Evolutionary conservation across 2,329 filamentous ascomycete genomes (phyloP).

Genomic region (Sordariomycetes sp.): DNA sequence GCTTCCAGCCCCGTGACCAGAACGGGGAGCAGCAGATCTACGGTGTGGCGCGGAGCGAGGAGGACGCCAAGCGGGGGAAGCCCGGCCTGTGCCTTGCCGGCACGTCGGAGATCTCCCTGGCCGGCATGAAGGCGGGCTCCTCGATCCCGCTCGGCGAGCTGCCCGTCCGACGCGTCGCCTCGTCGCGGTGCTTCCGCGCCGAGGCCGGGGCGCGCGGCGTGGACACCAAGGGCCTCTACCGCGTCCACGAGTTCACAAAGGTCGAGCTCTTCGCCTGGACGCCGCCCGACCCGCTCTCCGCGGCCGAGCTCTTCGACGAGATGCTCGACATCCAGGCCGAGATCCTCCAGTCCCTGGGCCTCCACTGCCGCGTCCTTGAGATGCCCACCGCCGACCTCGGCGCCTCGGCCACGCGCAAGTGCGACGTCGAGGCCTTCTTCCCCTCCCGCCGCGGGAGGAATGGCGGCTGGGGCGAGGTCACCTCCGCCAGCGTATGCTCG

Average conservation of each 20-base stretch:
- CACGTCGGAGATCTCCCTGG: slow-evolving; percentile 90
- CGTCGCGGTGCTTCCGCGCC: slow-evolving; percentile 88
- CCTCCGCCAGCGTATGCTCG: slow-evolving; percentile 80
- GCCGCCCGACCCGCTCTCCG: slow-evolving; percentile 35
- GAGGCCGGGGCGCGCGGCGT: slow-evolving; percentile 85
- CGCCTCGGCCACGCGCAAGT: slow-evolving; percentile 75
- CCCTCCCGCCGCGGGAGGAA: slow-evolving; percentile 51
- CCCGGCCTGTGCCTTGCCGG: slow-evolving; percentile 70
- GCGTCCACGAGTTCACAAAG: slow-evolving; percentile 97
- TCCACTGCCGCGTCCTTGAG: slow-evolving; percentile 81
- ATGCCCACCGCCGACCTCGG: slow-evolving; percentile 88
- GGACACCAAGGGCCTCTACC: slow-evolving; percentile 88
- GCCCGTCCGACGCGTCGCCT: slow-evolving; percentile 70
- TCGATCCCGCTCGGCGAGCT: slow-evolving; percentile 55
- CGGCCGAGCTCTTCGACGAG: slow-evolving; percentile 62
- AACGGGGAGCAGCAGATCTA: slow-evolving; percentile 92
- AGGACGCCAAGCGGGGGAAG: slow-evolving; percentile 49
- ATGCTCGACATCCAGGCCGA: slow-evolving; percentile 81
- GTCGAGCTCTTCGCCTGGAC: slow-evolving; percentile 98
- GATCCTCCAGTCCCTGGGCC: slow-evolving; percentile 64
- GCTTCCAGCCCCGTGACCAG: slow-evolving; percentile 86
- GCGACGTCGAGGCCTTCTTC: slow-evolving; percentile 92
- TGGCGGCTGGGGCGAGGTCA: slow-evolving; percentile 84
- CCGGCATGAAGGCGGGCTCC: slow-evolving; percentile 74
- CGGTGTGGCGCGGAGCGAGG: slow-evolving; percentile 41